Base-by-base conservation (phyloP, 129 eudicot species). In the Logfia minima region DNA sequence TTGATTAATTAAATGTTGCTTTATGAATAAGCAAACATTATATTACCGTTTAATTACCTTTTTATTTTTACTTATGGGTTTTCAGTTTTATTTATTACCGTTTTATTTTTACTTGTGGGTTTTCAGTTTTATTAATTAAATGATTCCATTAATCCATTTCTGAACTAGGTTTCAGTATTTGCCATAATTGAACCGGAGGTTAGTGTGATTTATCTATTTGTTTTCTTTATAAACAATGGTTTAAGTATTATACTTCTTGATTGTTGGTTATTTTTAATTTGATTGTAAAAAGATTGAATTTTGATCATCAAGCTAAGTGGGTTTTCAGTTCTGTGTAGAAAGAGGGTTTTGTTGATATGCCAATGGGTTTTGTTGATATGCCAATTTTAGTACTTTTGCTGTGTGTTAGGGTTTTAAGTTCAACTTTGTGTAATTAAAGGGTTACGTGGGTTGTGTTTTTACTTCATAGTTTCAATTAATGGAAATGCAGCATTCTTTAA, bases 181-280 rank as follows among this genome's bases (percentile, higher is more conserved):
- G 28, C 11, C 51, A 41, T 14, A 41, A 41, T 41, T 41, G 13
- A 41, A 41, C 48, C 48, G 10, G 10, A 41, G 48, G 48, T 41
- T 41, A 41, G 48, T 41, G 48, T 41, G 3, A 41, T 9, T 39
- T 41, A 41, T 41, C 48, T 41, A 41, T 41, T 41, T 41, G 48
- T 14, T 41, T 41, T 9, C 14, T 10, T 9, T 41, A 41, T 2
- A 13, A 10, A 21, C 31, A 21, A 21, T 8, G 17, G 43, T 69
- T 69, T 3, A 23, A 37, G 52, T 41, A 8, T 68, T 68, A 48
- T 37, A 68, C 72, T 68, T 68, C 17, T 37, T 68, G 26, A 68
- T 21, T 21, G 55, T 68, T 43, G 8, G 4, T 37, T 68, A 13
- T 68, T 37, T 18, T 37, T 68, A 68, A 5, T 37, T 5, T 8